A percentile compares a stretch with the other conserved stretches of the same genome.
Conservation (phyloP, 2,329 filamentous ascomycete genomes). For the Thelonectria rubi region DNA sequence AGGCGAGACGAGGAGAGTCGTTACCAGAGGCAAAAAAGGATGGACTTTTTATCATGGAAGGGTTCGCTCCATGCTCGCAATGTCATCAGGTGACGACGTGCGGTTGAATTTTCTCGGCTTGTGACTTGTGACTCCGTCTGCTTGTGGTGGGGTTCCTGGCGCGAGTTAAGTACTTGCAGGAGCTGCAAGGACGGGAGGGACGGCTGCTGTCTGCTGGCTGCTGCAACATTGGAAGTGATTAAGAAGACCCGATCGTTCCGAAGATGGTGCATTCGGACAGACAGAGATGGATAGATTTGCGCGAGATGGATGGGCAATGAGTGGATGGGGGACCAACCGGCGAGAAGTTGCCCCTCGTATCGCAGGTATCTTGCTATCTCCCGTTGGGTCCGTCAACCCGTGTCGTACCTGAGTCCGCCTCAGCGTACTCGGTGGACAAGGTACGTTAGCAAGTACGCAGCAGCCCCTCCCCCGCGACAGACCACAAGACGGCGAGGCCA, state of each 20-base stretch:
- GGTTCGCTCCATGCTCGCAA: conserved; percentile 16
- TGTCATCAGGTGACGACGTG: conserved; percentile 32
- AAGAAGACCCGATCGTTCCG: conserved; percentile 8
- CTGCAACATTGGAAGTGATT: not conserved
- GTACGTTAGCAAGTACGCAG: not conserved
- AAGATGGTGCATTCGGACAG: conserved; percentile 21
- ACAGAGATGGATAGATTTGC: conserved; percentile 8
- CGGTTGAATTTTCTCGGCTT: conserved; percentile 23
- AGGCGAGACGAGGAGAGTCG: not conserved
- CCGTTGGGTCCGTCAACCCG: not conserved
- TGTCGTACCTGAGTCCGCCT: conserved; percentile 14
- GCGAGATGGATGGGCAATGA: conserved; percentile 18
- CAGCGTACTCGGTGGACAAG: not conserved
- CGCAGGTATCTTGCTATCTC: not conserved
- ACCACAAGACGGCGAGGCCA: not conserved
- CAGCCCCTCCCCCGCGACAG: conserved; percentile 17
- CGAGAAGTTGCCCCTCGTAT: conserved; percentile 11
- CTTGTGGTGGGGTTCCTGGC: conserved; percentile 17
- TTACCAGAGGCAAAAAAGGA: not conserved
- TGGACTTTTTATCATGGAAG: conserved; percentile 7
- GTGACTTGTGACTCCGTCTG: conserved; percentile 24
- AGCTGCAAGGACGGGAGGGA: not conserved
- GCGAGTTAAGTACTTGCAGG: conserved; percentile 13
- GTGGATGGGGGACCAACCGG: conserved; percentile 9
- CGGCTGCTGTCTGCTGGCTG: not conserved